These are phyloP conservation scores for Mallotus nudiflorus DNA, from an alignment of 345 rosid genomes.

Conservation along the genomic window DNA sequence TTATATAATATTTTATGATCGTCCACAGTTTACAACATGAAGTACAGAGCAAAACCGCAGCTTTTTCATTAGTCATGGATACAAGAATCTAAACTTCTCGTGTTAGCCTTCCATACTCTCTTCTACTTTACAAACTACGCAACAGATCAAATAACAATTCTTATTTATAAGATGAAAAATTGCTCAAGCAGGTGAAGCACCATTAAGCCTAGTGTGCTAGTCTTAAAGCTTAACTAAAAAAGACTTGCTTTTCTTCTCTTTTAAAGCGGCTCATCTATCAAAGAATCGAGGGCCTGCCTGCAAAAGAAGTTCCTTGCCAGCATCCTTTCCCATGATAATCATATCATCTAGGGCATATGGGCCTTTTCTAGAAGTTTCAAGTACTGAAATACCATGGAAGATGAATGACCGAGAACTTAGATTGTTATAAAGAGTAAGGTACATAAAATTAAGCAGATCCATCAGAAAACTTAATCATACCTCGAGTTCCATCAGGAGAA, in stretches of 20 bases:
- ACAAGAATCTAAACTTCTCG: background rate
- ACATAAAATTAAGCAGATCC: background rate
- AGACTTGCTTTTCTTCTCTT: background rate
- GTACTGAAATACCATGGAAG: constrained; percentile 55
- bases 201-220: constrained; percentile 7
- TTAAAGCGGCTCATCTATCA: constrained; percentile 19
- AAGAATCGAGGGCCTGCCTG: constrained; percentile 88
- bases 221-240: background rate
- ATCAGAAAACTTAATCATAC: constrained; percentile 40
- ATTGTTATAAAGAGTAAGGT: background rate
- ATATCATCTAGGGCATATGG: constrained; percentile 63
- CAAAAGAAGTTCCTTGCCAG: constrained; percentile 87
- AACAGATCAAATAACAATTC: constrained; percentile 17
- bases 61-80: background rate
- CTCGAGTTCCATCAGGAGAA: constrained; percentile 85
- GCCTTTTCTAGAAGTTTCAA: constrained; percentile 89
- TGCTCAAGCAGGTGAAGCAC: constrained; percentile 15
- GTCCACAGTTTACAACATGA: no score
- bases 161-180: constrained; percentile 16
- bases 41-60: no score
- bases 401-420: constrained; percentile 5
- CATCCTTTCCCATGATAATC: constrained; percentile 86
- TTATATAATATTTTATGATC: no score
- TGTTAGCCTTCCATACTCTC: background rate
- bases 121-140: constrained; percentile 23